phyloP scores from a whole-genome alignment of 2,329 filamentous ascomycete genomes.

The Grosmannia huntii region DNA sequence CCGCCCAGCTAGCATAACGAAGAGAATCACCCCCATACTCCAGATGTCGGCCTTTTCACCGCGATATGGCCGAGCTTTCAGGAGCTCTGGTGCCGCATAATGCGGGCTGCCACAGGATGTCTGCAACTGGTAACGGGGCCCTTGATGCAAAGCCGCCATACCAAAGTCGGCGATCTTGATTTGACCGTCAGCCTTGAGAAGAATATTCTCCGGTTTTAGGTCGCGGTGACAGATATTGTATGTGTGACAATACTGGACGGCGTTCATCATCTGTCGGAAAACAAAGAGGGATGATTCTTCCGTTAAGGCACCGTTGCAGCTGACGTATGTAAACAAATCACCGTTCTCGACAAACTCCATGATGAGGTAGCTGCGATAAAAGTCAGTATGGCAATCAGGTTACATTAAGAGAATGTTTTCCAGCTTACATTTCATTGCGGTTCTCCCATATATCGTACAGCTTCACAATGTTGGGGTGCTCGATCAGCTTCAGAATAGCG shows the following conservation, averaged over 20 bases:
- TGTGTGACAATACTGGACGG: slow-evolving; percentile 81
- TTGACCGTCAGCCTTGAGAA: slow-evolving; percentile 61
- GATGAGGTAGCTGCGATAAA: slow-evolving; percentile 65
- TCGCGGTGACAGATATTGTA: slow-evolving; percentile 95
- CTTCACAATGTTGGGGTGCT: slow-evolving; percentile 89
- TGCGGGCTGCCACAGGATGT: slow-evolving; percentile 95
- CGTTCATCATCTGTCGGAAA: slow-evolving; percentile 88
- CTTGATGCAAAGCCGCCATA: slow-evolving; percentile 86
- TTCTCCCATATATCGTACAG: slow-evolving; percentile 98
- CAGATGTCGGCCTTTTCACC: slow-evolving; percentile 85
- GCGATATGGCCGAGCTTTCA: slow-evolving; percentile 63
- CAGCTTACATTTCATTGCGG: slow-evolving; percentile 71
- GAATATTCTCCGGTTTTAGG: slow-evolving; percentile 92
- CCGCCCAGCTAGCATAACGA: slow-evolving; percentile 69
- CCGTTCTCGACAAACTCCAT: slow-evolving; percentile 74
- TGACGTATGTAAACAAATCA: slow-evolving; percentile 82
- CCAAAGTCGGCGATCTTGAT: slow-evolving; percentile 97
- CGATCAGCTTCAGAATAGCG: slow-evolving; percentile 90
- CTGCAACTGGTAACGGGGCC: slow-evolving; percentile 61
- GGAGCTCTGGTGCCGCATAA: slow-evolving; percentile 88
- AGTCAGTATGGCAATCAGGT: not conserved
- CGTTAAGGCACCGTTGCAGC: slow-evolving; percentile 54
- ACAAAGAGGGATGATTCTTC: slow-evolving; percentile 74
- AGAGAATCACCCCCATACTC: slow-evolving; percentile 86
- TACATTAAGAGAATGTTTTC: not conserved